Conservation (phyloP, 257 asterid genomes). For the Solanum boliviense region DNA sequence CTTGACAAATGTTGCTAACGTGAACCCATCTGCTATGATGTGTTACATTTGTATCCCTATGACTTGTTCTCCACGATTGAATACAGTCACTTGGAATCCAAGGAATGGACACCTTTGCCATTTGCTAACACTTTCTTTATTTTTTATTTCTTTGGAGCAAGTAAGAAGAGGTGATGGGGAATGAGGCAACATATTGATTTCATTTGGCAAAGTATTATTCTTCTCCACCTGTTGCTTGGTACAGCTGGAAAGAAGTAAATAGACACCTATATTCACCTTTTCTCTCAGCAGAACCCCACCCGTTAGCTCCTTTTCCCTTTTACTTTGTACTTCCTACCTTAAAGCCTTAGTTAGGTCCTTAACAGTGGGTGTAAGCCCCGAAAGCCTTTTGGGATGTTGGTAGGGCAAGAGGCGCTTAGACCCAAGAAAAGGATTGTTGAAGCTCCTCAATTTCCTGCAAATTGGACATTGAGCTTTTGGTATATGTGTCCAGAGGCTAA, state of each 20-base stretch:
- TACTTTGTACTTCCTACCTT: background rate
- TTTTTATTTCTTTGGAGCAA: background rate
- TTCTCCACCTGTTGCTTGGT: background rate
- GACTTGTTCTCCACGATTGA: background rate
- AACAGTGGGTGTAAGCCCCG: background rate
- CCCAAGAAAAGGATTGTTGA: background rate
- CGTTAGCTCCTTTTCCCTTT: background rate
- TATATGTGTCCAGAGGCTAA: background rate
- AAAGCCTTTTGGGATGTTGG: background rate
- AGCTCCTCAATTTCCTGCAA: background rate
- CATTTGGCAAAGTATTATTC: background rate
- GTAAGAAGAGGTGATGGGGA: background rate
- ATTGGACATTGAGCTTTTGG: background rate
- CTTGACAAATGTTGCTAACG: too few species aligned
- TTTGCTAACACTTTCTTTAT: background rate
- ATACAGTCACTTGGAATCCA: background rate
- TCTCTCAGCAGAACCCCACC: background rate
- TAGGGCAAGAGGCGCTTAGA: background rate
- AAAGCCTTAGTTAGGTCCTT: background rate
- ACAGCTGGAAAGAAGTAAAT: background rate
- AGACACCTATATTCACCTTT: background rate
- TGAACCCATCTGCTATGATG: background rate
- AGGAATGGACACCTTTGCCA: background rate
- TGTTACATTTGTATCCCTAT: background rate
- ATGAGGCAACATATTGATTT: background rate